These are phyloP conservation scores for Chlorella vulgaris DNA, from an alignment of 139 green algal genomes.

Conservation along the genomic window DNA sequence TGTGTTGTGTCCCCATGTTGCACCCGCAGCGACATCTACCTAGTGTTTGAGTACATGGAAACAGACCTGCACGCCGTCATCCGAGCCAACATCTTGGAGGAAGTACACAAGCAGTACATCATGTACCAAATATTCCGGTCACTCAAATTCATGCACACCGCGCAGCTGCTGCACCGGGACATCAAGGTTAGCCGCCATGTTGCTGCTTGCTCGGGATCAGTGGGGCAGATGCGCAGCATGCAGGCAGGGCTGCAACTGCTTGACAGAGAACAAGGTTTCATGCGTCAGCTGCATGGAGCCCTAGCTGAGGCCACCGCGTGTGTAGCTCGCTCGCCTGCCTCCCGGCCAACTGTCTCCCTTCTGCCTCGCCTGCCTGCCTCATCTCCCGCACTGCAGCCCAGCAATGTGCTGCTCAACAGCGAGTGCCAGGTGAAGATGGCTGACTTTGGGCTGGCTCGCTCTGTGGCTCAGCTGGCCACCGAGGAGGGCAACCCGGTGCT, in stretches of 20 bases:
- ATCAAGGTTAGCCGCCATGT: slow-evolving; percentile 86
- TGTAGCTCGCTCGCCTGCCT: too few species aligned
- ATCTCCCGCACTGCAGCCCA: too few species aligned
- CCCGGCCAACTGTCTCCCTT: too few species aligned
- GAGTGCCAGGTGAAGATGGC: slow-evolving; percentile 98
- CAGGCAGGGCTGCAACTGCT: background rate
- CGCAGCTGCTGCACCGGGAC: slow-evolving; percentile 94
- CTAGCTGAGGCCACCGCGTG: too few species aligned
- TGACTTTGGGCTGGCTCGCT: slow-evolving; percentile 94
- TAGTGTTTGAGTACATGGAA: slow-evolving; percentile 98
- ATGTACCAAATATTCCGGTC: slow-evolving; percentile 99
- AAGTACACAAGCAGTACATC: slow-evolving; percentile 98
- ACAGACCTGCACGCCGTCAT: slow-evolving; percentile 96
- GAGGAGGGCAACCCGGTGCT: slow-evolving; percentile 76
- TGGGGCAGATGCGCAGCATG: background rate
- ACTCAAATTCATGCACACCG: slow-evolving; percentile 98
- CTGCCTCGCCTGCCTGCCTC: too few species aligned
- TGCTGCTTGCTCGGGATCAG: background rate
- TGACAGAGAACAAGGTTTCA: too few species aligned
- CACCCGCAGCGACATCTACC: slow-evolving; percentile 28
- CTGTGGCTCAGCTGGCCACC: slow-evolving; percentile 64
- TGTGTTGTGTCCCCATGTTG: background rate
- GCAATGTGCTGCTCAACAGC: slow-evolving; percentile 97
- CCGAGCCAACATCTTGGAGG: slow-evolving; percentile 94
- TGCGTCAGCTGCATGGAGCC: too few species aligned